phyloP scores from a whole-genome alignment of 176 grass and related monocot species.

The Pontederia crassipes region DNA sequence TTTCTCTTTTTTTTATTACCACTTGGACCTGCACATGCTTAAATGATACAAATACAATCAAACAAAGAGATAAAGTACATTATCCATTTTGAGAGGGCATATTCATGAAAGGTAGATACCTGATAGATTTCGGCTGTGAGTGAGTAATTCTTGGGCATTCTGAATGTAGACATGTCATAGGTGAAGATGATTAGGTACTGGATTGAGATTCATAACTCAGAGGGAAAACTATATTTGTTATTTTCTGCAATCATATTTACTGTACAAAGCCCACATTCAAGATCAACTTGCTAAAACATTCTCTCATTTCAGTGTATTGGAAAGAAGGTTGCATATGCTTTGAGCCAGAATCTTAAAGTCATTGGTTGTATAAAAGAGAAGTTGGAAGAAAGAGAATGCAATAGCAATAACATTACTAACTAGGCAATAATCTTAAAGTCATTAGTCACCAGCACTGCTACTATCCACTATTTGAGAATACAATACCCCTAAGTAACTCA shows the following conservation, averaged over 20 bases:
- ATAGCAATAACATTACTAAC: too few species aligned
- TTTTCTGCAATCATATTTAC: background rate
- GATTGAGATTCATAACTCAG: background rate
- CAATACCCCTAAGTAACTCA: too few species aligned
- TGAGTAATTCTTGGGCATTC: conserved; percentile 99
- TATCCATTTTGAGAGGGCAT: too few species aligned
- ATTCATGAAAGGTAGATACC: too few species aligned
- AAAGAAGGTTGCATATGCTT: conserved; percentile 91
- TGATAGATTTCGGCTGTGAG: conserved; percentile 81
- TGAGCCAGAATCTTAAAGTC: conserved; percentile 95
- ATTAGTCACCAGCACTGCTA: too few species aligned
- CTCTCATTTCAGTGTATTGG: conserved; percentile 65
- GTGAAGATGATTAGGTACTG: conserved; percentile 76
- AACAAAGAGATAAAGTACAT: too few species aligned
- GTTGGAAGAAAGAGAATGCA: conserved; percentile 76
- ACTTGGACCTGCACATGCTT: too few species aligned
- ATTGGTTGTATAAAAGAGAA: conserved; percentile 94
- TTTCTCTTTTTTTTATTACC: too few species aligned
- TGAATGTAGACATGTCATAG: conserved; percentile 67
- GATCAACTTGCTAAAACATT: background rate
- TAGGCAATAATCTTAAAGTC: too few species aligned
- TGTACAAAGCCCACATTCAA: background rate
- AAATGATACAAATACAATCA: too few species aligned
- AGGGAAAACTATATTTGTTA: conserved; percentile 3
- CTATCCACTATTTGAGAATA: too few species aligned